Evolutionary conservation across 2,329 filamentous ascomycete genomes (phyloP).

Genomic region (Trichoderma polysporum): DNA sequence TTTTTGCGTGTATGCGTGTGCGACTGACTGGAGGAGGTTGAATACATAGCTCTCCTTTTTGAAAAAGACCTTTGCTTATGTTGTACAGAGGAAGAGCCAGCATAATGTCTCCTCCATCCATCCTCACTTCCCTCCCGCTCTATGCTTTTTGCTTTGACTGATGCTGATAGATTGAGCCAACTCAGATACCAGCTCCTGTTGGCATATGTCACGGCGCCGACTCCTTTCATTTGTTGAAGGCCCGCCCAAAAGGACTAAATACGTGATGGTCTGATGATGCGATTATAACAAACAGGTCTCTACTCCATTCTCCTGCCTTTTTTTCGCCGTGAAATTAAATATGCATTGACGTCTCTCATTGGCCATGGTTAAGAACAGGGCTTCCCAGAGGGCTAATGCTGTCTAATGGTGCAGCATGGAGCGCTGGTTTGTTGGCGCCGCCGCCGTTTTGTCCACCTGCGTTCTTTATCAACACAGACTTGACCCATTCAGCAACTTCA

Average conservation of each 20-base stretch:
- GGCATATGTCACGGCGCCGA: background rate
- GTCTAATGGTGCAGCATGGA: conserved; percentile 85
- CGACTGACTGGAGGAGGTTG: background rate
- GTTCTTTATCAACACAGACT: conserved; percentile 59
- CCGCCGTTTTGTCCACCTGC: conserved; percentile 52
- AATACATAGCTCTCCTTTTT: background rate
- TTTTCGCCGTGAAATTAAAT: conserved; percentile 23
- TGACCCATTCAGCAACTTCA: conserved; percentile 87
- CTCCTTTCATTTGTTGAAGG: background rate
- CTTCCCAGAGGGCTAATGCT: conserved; percentile 59
- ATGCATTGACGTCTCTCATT: background rate
- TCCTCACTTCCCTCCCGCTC: background rate
- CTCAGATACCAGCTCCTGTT: conserved; percentile 19
- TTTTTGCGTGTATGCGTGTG: background rate
- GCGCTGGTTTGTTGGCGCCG: conserved; percentile 66
- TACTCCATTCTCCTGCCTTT: background rate
- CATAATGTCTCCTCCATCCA: background rate
- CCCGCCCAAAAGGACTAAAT: background rate
- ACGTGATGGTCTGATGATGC: background rate
- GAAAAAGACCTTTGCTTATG: background rate
- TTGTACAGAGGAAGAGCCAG: background rate
- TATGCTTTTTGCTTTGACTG: background rate
- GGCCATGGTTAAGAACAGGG: conserved; percentile 28
- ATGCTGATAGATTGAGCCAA: conserved; percentile 6
- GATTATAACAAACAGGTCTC: background rate